Conservation (phyloP, 176 grass and related monocot genomes). For the Leersia perrieri region DNA sequence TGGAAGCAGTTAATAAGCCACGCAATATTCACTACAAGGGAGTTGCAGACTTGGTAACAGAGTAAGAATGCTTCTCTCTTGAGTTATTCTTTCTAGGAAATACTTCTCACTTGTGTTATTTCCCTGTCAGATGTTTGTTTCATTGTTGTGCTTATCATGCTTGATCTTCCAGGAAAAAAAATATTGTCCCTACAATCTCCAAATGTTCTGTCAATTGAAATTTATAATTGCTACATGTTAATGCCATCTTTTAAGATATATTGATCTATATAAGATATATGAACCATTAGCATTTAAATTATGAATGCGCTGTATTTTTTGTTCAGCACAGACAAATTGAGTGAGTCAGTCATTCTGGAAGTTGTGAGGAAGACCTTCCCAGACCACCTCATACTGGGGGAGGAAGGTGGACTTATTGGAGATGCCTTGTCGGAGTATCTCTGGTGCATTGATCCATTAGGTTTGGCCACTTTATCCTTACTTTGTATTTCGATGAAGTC, state of each 20-base stretch:
- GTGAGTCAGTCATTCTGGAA: conserved; percentile 89
- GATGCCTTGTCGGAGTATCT: conserved; percentile 86
- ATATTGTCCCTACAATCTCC: background rate
- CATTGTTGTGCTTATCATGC: background rate
- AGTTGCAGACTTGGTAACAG: conserved; percentile 87
- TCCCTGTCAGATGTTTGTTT: background rate
- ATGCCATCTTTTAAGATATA: background rate
- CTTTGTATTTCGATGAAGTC: background rate
- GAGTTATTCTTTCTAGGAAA: too few relatives aligned
- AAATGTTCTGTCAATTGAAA: background rate
- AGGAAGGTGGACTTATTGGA: conserved; percentile 96
- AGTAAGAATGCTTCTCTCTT: conserved; percentile 58
- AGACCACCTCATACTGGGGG: conserved; percentile 95
- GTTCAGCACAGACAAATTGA: conserved; percentile 91
- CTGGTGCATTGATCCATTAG: conserved; percentile 99
- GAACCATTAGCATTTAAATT: conserved; percentile 13
- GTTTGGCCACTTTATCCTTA: conserved; percentile 42
- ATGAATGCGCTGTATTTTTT: conserved; percentile 28
- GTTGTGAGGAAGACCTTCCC: conserved; percentile 80
- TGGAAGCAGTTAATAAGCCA: conserved; percentile 95
- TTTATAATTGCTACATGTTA: background rate
- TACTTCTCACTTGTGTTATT: conserved; percentile 1
- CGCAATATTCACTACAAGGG: conserved; percentile 91
- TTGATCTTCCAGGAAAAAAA: background rate
- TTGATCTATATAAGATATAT: background rate